Conservation (phyloP, 1,284 basidiomycete genomes). For the Spongispora temasekensis region DNA sequence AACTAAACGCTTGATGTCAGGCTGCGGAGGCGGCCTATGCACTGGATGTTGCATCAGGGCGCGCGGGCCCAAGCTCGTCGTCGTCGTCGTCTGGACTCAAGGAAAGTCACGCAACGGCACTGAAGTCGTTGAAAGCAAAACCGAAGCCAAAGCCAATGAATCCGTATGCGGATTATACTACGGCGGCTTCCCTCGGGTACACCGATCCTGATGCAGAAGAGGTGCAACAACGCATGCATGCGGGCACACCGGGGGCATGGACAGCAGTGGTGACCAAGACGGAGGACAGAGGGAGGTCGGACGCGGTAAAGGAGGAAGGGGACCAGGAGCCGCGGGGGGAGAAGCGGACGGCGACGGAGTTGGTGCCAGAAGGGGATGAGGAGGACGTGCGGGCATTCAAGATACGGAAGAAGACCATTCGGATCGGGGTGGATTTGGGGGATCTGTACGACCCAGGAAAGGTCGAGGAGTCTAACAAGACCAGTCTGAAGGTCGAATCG, state of each 20-base stretch:
- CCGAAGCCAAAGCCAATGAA: constrained; percentile 54
- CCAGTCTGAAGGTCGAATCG: constrained; percentile 7
- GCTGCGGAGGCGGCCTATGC: constrained; percentile 76
- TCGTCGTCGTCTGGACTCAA: too few species aligned
- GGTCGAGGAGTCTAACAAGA: constrained; percentile 36
- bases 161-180: constrained; percentile 83
- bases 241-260: constrained; percentile 87
- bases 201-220: constrained; percentile 74
- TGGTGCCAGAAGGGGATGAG: constrained; percentile 29
- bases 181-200: constrained; percentile 80
- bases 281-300: not conserved
- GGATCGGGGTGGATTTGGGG: constrained; percentile 49
- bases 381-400: constrained; percentile 64
- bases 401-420: constrained; percentile 59
- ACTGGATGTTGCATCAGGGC: constrained; percentile 69
- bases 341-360: constrained; percentile 12
- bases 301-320: not conserved
- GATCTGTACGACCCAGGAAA: constrained; percentile 79
- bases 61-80: constrained; percentile 42
- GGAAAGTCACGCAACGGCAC: constrained; percentile 2
- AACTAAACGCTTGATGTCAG: constrained; percentile 37
- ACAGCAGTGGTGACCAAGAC: constrained; percentile 52
- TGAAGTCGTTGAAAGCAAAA: constrained; percentile 37
- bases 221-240: constrained; percentile 55
- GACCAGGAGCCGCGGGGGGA: constrained; percentile 40